These are phyloP conservation scores for Draba incana DNA, from an alignment of 345 rosid genomes.

Conservation along the genomic window DNA sequence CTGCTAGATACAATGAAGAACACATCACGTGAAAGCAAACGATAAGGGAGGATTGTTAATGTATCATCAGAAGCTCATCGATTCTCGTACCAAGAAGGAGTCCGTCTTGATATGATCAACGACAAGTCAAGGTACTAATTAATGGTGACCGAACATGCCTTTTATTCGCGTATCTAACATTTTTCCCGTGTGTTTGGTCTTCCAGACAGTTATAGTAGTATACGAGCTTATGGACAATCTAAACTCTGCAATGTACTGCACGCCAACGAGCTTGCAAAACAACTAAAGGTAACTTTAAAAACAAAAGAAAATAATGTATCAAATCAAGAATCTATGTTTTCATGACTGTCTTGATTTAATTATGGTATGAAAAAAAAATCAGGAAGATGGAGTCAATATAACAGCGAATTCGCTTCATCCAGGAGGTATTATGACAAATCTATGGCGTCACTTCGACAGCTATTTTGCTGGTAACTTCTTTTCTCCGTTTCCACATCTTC, in stretches of 20 bases:
- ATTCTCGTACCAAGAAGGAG: constrained; percentile 48
- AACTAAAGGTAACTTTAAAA: constrained; percentile 43
- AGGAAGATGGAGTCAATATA: constrained; percentile 64
- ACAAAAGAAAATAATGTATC: background rate
- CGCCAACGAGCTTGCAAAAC: constrained; percentile 54
- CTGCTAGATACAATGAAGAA: constrained; percentile 60
- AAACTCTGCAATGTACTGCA: constrained; percentile 48
- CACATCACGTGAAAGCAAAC: constrained; percentile 51
- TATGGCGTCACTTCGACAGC: constrained; percentile 44
- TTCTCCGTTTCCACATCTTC: background rate
- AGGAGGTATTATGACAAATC: constrained; percentile 65
- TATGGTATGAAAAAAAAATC: constrained; percentile 18
- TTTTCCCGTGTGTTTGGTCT: constrained; percentile 13
- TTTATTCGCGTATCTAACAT: background rate
- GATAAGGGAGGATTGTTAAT: constrained; percentile 67
- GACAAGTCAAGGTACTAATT: constrained; percentile 48
- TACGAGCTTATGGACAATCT: constrained; percentile 59
- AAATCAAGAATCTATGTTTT: background rate
- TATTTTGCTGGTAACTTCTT: constrained; percentile 46
- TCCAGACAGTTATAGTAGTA: constrained; percentile 48
- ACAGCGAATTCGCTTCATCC: constrained; percentile 79
- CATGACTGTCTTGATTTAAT: background rate
- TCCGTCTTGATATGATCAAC: constrained; percentile 56
- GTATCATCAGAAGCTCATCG: constrained; percentile 55
- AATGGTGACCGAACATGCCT: constrained; percentile 1